These are phyloP conservation scores for Phytomonas sp. DNA, from an alignment of 208 protist genomes.

Conservation along the genomic window DNA sequence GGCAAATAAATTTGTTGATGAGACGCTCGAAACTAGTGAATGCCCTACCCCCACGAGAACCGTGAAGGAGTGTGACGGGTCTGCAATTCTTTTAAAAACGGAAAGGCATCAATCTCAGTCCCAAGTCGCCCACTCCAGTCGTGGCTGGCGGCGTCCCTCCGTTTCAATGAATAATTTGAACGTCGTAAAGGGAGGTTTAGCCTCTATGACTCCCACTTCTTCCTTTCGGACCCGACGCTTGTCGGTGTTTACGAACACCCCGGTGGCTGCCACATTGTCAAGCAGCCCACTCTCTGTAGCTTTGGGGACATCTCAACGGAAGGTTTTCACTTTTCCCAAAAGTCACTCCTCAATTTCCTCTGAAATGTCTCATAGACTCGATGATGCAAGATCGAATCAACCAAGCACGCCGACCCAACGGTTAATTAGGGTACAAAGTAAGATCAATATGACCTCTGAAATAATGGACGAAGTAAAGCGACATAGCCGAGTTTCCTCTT, in stretches of 20 bases:
- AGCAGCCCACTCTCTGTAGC: not conserved
- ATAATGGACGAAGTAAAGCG: conserved; percentile 15
- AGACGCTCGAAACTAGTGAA: not conserved
- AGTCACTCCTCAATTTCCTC: not conserved
- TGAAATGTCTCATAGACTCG: not conserved
- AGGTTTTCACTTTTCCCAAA: not conserved
- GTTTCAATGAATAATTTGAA: not conserved
- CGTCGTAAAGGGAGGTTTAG: not conserved
- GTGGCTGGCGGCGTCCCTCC: not conserved
- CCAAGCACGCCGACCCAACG: conserved; percentile 2
- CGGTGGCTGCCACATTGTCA: not conserved
- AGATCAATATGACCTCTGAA: conserved; percentile 22
- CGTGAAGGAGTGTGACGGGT: not conserved
- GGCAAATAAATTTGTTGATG: not conserved
- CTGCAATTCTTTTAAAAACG: not conserved
- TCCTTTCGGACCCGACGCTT: not conserved
- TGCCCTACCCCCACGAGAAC: not conserved
- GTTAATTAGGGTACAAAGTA: conserved; percentile 18
- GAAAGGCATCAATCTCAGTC: not conserved
- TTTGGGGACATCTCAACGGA: not conserved
- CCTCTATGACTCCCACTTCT: not conserved
- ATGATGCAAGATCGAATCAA: not conserved
- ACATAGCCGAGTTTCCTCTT: not conserved
- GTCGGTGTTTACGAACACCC: not conserved
- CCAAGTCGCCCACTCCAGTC: not conserved